phyloP scores from a whole-genome alignment of 2,329 filamentous ascomycete genomes.

The Xylariaceae sp. region DNA sequence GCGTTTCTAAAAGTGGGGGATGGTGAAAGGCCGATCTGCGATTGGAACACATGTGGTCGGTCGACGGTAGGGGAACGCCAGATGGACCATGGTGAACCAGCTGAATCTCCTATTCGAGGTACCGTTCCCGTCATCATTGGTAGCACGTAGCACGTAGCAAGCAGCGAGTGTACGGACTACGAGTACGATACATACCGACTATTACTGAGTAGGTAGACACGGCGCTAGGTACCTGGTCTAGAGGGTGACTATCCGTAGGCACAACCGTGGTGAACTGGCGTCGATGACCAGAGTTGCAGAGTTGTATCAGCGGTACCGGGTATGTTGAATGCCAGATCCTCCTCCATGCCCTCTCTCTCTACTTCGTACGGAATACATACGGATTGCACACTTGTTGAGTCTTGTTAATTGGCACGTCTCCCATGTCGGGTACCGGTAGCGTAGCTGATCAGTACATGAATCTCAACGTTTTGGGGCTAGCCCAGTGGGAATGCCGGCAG shows the following conservation, averaged over 20 bases:
- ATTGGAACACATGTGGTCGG: not conserved
- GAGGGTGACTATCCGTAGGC: too few relatives aligned
- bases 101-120: not conserved
- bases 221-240: too few relatives aligned
- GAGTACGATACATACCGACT: too few relatives aligned
- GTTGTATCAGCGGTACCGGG: not conserved
- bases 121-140: not conserved
- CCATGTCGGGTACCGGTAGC: not conserved
- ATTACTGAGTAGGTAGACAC: too few relatives aligned
- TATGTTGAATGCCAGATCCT: not conserved
- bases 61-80: too few relatives aligned
- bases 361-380: not conserved
- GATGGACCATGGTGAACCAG: not conserved
- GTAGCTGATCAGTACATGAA: not conserved
- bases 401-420: not conserved
- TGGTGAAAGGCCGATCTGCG: not conserved
- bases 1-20: not conserved
- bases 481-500: not conserved
- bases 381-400: not conserved
- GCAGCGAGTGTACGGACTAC: too few relatives aligned
- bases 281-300: not conserved
- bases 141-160: too few relatives aligned
- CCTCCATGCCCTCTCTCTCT: not conserved
- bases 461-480: not conserved
- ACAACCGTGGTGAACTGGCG: not conserved